These are phyloP conservation scores for Ambrosiella beaveri DNA, from an alignment of 2,329 filamentous ascomycete species.

Conservation along the genomic window DNA sequence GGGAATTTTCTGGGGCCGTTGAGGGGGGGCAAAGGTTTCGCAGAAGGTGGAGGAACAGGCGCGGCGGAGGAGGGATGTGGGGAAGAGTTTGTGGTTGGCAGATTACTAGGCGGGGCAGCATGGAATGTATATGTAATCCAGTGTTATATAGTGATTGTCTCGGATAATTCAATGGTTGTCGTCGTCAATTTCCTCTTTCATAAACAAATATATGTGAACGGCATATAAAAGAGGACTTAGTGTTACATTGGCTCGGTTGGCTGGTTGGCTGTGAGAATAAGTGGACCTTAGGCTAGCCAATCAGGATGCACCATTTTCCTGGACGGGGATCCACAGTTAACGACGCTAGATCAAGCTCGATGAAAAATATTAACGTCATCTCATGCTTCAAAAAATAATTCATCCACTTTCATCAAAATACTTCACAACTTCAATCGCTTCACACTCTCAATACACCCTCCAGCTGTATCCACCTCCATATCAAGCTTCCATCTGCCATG, in stretches of 20 bases:
- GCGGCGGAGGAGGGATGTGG: slow-evolving; percentile 46
- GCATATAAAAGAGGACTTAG: no score
- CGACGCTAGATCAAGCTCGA: slow-evolving; percentile 4
- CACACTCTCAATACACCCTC: neutral
- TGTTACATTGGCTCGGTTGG: no score
- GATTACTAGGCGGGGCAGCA: slow-evolving; percentile 38
- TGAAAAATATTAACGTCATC: neutral
- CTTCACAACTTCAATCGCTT: neutral
- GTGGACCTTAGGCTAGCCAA: slow-evolving; percentile 4
- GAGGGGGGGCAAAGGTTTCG: slow-evolving; percentile 37
- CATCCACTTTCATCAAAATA: neutral
- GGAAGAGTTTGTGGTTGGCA: slow-evolving; percentile 53
- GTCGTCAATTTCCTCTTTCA: no score
- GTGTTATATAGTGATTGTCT: no score
- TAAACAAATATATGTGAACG: no score
- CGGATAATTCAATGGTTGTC: no score
- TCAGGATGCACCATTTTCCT: neutral
- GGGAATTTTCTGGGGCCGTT: slow-evolving; percentile 85
- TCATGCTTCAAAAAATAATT: neutral
- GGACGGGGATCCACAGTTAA: slow-evolving; percentile 8
- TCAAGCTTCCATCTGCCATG: slow-evolving; percentile 31
- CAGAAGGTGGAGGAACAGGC: slow-evolving; percentile 43
- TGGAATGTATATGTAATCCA: no score
- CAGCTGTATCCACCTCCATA: neutral
- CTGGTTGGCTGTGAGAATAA: neutral